Conservation (phyloP, 2,329 filamentous ascomycete genomes). For the Xenoacremonium recifei region DNA sequence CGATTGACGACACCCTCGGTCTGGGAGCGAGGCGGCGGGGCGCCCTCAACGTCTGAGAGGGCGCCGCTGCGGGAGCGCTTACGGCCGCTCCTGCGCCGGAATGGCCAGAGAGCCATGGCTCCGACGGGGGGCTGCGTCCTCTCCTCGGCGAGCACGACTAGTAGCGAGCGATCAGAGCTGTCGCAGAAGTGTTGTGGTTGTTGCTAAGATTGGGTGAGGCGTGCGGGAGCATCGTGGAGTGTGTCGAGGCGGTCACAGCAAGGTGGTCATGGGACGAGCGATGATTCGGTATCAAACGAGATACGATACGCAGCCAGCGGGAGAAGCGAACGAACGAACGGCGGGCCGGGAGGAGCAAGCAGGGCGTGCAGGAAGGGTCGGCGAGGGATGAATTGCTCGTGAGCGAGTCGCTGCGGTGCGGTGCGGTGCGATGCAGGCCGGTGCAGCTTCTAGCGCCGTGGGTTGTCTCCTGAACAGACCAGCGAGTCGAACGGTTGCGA, state of each 20-base stretch:
- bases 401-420: too few relatives aligned
- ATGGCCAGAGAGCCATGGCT: conserved; percentile 80
- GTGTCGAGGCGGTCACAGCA: conserved; percentile 21
- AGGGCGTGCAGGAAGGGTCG: too few relatives aligned
- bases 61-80: conserved; percentile 54
- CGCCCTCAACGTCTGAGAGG: conserved; percentile 51
- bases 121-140: conserved; percentile 15
- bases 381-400: too few relatives aligned
- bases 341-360: background rate
- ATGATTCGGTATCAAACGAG: too few relatives aligned
- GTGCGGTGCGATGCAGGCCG: too few relatives aligned
- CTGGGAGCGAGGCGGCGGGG: conserved; percentile 34
- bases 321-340: background rate
- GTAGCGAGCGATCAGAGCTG: conserved; percentile 19
- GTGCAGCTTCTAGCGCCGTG: too few relatives aligned
- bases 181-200: conserved; percentile 21
- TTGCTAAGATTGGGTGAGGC: conserved; percentile 22
- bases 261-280: conserved; percentile 23
- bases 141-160: conserved; percentile 21
- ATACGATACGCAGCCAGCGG: too few relatives aligned
- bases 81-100: conserved; percentile 71
- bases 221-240: conserved; percentile 29
- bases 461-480: too few relatives aligned
- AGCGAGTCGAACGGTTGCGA: background rate
- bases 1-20: conserved; percentile 29